Evolutionary conservation across 2,329 filamentous ascomycete genomes (phyloP), one percentile per base, ranked within the genome.

Genomic region (Shiraia bambusicola): DNA sequence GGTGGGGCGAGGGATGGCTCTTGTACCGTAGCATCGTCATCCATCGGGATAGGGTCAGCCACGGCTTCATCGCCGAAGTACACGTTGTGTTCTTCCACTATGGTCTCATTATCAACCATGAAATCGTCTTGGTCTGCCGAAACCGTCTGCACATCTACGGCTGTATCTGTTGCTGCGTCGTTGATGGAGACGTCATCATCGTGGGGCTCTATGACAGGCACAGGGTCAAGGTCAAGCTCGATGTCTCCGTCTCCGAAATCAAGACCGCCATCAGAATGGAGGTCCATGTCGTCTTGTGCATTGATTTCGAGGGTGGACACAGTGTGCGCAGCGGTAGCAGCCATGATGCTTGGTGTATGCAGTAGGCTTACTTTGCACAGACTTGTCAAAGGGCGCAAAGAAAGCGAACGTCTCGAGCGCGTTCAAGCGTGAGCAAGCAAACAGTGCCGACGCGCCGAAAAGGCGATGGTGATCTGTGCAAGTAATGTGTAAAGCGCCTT

Each of bases 171-270:
- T 11, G 40, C 56, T 11, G 59, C 69, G 51, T 84, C 82, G 52
- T 80, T 75, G 34, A 80, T 70, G 38, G 81, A 79, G 43, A 74
- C 77, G 45, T 83, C 74, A 47, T 83, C 73, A 17, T 66, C 62
- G 22, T 54, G 42, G 4, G 32, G 12, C 7, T 46, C 31, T 8
- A 43, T 36, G 11, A 56, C 49, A 27, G 49, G 52, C 37, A 53
- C 50, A 22, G 58, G 50, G 10, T 61, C 65, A 67, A 45, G 76
- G 51, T 82, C 80, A 46, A 84, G 72, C 51, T 84, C 81, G 46
- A 84, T 80, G 43, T 81, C 78, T 40, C 79, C 77, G 40, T 81
- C 76, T 37, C 71, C 72, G 38, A 77, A 74, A 30, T 63, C 64
- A 33, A 69, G 53, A 26, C 66, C 73, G 42, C 65, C 57, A 16